Base-by-base conservation (phyloP, 352 stramenopile species). In the Globisporangium solare region DNA sequence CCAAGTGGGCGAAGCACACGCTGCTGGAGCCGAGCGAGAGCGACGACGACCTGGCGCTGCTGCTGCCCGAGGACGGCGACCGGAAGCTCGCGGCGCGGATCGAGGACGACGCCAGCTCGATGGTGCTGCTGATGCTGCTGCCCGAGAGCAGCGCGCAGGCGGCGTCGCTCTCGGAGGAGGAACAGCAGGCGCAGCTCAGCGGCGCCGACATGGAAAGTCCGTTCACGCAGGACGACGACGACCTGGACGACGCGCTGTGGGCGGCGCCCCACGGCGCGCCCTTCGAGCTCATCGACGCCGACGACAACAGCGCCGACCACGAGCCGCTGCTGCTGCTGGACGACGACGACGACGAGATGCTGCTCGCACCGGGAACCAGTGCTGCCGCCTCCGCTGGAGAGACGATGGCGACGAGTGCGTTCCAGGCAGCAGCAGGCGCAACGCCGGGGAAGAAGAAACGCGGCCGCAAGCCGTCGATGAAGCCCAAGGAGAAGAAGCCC, bases 401-500 rank as follows among this genome's bases (percentile, higher is more conserved):
- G 27, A 8, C 22, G 41, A 48, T 11, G 22, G 22, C 20, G 12
- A 39, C 39, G n/a, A 17, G 14, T 7, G 22, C 40, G 39, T 22
- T 58, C 37, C 24, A 47, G 7, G 51, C 27, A 47, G 8, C 37
- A 39, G 11, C 2, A 49, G 51, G 14, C 13, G 13, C 15, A 57
- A 42, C 32, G 21, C 17, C 15, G 37, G 49, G 32, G 1, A 83
- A 73, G 60, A 83, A 81, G 54, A 56, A 62, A 2, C 61, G 69
- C 13, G 69, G 73, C 12, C 71, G 71, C 56, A 83, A 81, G 51
- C 71, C 66, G 17, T 70, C 61, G 13, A 11, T 58, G 2, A 79
- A 74, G 47, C 20, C 57, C 12, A 73, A 68, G 40, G 61, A 76
- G 21, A 63, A 58, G 43, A 81, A 79, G 17, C 51, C 70, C 11